Conservation (phyloP, 352 stramenopile species). For the Phytopythium aichiense region DNA sequence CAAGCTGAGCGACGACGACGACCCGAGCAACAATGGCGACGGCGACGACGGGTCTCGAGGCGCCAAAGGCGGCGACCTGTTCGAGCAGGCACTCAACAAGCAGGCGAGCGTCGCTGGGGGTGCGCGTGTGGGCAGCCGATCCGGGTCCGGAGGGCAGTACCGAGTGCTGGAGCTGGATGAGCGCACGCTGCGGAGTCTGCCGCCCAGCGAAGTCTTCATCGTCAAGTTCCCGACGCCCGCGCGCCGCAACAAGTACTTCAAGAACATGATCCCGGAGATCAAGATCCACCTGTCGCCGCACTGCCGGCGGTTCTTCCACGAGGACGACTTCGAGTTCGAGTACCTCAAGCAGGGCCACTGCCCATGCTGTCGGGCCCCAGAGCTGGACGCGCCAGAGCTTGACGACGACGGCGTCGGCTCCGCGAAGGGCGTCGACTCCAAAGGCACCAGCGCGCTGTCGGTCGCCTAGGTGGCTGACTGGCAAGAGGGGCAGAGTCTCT, state of each 20-base stretch:
- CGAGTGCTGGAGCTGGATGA: conserved; percentile 76
- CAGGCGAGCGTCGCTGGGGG: conserved; percentile 43
- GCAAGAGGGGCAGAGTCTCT: background rate
- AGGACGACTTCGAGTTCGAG: conserved; percentile 95
- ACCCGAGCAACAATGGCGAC: conserved; percentile 32
- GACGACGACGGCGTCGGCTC: conserved; percentile 16
- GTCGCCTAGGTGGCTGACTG: background rate
- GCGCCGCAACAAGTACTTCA: conserved; percentile 75
- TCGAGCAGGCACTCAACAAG: conserved; percentile 85
- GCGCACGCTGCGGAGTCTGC: conserved; percentile 58
- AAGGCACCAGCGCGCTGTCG: background rate
- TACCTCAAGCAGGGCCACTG: conserved; percentile 86
- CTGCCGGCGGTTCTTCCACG: conserved; percentile 93
- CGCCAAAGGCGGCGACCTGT: conserved; percentile 36
- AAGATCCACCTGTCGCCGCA: conserved; percentile 87
- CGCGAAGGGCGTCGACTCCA: background rate
- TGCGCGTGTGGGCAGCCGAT: conserved; percentile 34
- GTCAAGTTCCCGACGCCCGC: conserved; percentile 67
- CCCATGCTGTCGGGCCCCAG: conserved; percentile 80
- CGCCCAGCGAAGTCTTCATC: conserved; percentile 84
- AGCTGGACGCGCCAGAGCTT: conserved; percentile 26
- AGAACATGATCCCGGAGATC: conserved; percentile 94
- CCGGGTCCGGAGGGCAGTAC: conserved; percentile 43
- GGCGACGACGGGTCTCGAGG: conserved; percentile 30
- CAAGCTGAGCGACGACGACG: conserved; percentile 63